Percentiles rank a stretch among this genome's conserved stretches.
Evolutionary conservation across 1,284 basidiomycete genomes (phyloP).

Genomic region (Ustilago loliicola): DNA sequence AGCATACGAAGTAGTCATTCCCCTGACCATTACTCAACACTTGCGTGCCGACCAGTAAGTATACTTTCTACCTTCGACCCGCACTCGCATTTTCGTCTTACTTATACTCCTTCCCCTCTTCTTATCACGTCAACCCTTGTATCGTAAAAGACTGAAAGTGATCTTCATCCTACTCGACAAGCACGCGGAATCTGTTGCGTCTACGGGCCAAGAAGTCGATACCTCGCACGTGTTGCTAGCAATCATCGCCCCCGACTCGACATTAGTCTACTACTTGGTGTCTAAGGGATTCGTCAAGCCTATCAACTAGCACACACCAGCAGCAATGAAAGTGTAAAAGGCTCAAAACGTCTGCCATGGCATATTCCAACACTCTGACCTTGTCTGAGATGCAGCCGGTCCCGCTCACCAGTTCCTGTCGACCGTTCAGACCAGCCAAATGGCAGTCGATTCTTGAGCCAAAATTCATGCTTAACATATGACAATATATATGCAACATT

Average conservation of each 20-base stretch:
- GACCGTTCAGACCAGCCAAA: no score
- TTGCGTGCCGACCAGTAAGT: conserved; percentile 33
- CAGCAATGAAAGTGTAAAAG: neutral
- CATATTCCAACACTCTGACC: neutral
- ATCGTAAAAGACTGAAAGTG: conserved; percentile 22
- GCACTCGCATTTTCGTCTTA: neutral
- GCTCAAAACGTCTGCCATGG: no score
- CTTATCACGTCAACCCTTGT: neutral
- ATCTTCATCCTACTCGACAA: conserved; percentile 42
- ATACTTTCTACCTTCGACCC: neutral
- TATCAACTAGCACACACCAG: conserved; percentile 49
- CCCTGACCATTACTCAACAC: conserved; percentile 41
- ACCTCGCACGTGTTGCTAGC: conserved; percentile 59
- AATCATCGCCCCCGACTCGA: conserved; percentile 64
- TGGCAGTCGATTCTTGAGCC: neutral
- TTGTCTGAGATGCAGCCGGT: neutral
- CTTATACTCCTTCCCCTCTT: neutral
- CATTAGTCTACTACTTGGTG: conserved; percentile 66
- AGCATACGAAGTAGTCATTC: conserved; percentile 38
- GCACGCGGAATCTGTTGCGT: conserved; percentile 18
- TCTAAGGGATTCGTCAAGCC: conserved; percentile 67
- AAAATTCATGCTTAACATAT: no score
- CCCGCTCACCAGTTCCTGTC: no score
- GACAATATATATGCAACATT: neutral
- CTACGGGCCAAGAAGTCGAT: conserved; percentile 16